Evolutionary conservation across 306 rosid genomes (phyloP), one percentile per base, ranked within the genome.

Genomic region (Pachyrhizus erosus): DNA sequence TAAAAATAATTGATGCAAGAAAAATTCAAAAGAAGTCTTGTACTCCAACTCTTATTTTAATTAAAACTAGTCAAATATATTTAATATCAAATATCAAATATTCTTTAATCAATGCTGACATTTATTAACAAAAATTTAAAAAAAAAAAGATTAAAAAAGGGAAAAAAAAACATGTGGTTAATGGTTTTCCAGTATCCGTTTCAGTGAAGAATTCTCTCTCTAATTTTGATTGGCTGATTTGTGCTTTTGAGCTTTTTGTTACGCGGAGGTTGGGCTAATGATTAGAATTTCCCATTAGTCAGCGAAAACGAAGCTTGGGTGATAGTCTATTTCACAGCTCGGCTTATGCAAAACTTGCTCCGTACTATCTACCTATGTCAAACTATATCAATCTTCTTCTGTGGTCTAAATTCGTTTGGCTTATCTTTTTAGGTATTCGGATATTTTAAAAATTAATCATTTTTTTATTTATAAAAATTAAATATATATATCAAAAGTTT

Each of bases 231-330:
- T 87, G 93, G 91, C 7, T 77, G 39, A 13, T 79, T 68, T 66
- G 73, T 48, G 82, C 80, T 64, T 83, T 89, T 72, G 68, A 83
- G 80, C 79, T 61, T 87, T 93, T 87, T 82, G 91, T 80, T 88
- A 87, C 86, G 76, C 81, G 90, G 91, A 86, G 86, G 94, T 87
- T 93, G 84, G 84, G 74, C 82, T 74, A 89, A 91, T 93, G 75
- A 93, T 93, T 94, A 84, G 65, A 64, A 78, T 76, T 87, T 83
- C 71, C 84, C 77, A 70, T 80, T 81, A 82, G 88, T 82, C 84
- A 82, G 91, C 86, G 82, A 84, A 84, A 85, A 90, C 70, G 82
- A 88, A 76, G 77, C 77, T 80, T 46, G 55, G 62, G 66, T 10
- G 4, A 21, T 78, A 40, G 55, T 83, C 77, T 57, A 67, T 27